phyloP scores from a whole-genome alignment of 805 yeast species.

The Lachancea sp. region DNA sequence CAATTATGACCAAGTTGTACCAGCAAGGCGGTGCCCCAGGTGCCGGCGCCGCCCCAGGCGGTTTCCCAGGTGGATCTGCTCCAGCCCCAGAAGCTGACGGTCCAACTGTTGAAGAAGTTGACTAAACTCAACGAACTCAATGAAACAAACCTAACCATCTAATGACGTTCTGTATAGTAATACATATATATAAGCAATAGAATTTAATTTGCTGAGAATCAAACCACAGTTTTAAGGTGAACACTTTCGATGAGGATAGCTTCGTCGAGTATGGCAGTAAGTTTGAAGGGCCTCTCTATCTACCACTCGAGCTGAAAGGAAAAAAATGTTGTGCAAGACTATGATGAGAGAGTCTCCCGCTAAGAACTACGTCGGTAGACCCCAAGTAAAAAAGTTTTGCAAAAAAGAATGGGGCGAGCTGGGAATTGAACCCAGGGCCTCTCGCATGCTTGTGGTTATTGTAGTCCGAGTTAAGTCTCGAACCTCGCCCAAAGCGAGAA shows the following conservation, averaged over 20 bases:
- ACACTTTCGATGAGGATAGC: no score
- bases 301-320: no score
- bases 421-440: slow-evolving; percentile 57
- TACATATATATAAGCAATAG: neutral
- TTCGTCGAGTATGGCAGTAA: no score
- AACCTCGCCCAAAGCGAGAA: slow-evolving; percentile 27
- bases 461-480: neutral
- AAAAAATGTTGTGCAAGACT: no score
- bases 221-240: slow-evolving; percentile 15
- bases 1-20: slow-evolving; percentile 95
- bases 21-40: slow-evolving; percentile 79
- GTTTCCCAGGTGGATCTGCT: slow-evolving; percentile 60
- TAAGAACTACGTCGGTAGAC: no score
- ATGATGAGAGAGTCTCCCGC: no score
- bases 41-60: slow-evolving; percentile 63
- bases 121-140: slow-evolving; percentile 34
- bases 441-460: slow-evolving; percentile 35
- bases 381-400: no score
- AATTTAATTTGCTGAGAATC: slow-evolving; percentile 1
- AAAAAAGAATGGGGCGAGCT: slow-evolving; percentile 32
- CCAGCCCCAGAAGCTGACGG: slow-evolving; percentile 55
- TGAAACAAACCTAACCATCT: neutral
- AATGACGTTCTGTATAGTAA: slow-evolving; percentile 7
- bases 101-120: slow-evolving; percentile 82
- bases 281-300: no score